Base-by-base conservation (phyloP, 441 rosid species). In the Biscutella laevigata region DNA sequence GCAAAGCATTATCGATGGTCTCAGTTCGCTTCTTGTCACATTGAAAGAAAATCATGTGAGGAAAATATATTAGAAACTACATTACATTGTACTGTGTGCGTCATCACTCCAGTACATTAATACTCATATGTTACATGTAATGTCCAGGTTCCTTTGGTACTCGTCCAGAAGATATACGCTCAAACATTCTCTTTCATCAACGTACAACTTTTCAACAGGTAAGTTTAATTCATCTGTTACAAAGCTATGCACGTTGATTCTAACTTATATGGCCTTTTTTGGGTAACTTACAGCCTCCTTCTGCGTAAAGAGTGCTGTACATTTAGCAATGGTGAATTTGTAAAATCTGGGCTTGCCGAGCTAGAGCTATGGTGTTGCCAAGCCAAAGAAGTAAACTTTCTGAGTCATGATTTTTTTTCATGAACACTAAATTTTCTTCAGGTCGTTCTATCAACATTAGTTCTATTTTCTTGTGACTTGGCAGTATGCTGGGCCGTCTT, bases 171-270 rank as follows among this genome's bases (percentile, higher is more conserved):
- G 83, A 88, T 92, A 66, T 92, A 60, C 62, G 74, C 89, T 58
- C 97, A 88, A 73, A 92, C 99, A 21, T 92, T 92, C 75, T 88
- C 94, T 29, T 92, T 64, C 72, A 82, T 88, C 67, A 91, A 91
- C 7, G 94, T 85, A 35, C 96, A 85, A 71, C 67, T 92, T 57
- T 92, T 92, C 73, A 92, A 92, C 72, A 92, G 96, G 99, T 84
- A 73, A 15, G 25, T 45, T 19, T 5, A 13, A 28, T n/a, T n/a
- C 33, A 41, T 15, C 4, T 20, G 16, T 9, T 10, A 8, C 9
- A 42, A 38, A 26, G 21, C 11, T 49, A 14, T 15, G 39, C 14
- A 26, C 9, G 45, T 13, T 53, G 3, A n/a, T 2, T 44, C 55
- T 37, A 38, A 21, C 34, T 30, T 21, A 46, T 35, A 39, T 4